phyloP scores from a whole-genome alignment of 164 flowering plant species.

The Cinnamomum micranthum region DNA sequence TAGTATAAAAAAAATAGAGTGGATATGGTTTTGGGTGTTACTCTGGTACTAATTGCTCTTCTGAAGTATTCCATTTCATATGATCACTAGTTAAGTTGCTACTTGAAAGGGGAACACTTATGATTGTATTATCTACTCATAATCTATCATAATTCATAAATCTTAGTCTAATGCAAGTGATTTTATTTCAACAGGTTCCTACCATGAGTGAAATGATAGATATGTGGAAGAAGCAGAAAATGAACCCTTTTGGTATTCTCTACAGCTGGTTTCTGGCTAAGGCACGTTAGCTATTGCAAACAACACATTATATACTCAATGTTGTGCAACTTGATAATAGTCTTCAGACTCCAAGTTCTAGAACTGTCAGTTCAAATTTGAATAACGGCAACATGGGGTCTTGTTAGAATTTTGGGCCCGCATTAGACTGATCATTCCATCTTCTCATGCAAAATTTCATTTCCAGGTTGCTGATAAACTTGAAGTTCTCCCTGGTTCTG shows the following conservation, averaged over 20 bases:
- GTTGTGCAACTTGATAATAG: not conserved
- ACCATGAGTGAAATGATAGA: slow-evolving; percentile 81
- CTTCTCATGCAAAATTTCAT: not conserved
- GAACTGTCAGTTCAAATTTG: not conserved
- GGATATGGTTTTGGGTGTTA: too few species aligned
- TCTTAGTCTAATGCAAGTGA: not conserved
- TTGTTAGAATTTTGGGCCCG: not conserved
- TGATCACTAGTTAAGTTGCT: not conserved
- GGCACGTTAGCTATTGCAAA: slow-evolving; percentile 37
- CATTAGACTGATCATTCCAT: not conserved
- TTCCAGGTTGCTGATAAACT: slow-evolving; percentile 73
- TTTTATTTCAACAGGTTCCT: slow-evolving; percentile 57
- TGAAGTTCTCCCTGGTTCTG: slow-evolving; percentile 92
- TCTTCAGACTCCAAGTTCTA: slow-evolving; percentile 1
- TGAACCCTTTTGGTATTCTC: slow-evolving; percentile 66
- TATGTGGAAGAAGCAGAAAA: slow-evolving; percentile 70
- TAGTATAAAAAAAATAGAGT: too few species aligned
- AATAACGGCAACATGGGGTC: not conserved
- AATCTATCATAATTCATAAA: not conserved
- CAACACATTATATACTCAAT: not conserved
- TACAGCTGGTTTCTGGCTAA: slow-evolving; percentile 97
- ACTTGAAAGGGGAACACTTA: not conserved
- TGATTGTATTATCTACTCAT: not conserved
- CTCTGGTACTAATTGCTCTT: not conserved
- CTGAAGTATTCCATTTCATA: not conserved